A percentile compares a stretch with the other conserved stretches of the same genome.
These are phyloP conservation scores for Sclerotinia nivalis DNA, from an alignment of 2,329 filamentous ascomycete genomes.

Conservation along the genomic window DNA sequence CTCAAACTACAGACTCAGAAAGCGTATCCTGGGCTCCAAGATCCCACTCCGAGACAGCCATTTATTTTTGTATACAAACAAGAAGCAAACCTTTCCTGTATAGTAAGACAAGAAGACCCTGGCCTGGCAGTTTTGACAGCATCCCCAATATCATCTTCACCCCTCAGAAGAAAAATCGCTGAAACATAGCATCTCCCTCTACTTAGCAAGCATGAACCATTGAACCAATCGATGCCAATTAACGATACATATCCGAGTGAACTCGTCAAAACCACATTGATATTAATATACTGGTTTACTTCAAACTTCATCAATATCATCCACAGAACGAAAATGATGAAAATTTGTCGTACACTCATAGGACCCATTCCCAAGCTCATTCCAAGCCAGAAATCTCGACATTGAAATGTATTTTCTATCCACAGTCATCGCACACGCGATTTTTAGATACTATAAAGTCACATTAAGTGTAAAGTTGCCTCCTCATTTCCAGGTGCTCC, in stretches of 20 bases:
- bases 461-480: not conserved
- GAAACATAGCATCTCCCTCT: not conserved
- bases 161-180: not conserved
- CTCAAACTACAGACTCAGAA: not conserved
- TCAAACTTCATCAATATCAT: not conserved
- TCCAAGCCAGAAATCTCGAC: not conserved
- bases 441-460: not conserved
- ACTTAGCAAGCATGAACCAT: not conserved
- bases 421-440: not conserved
- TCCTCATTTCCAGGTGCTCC: not conserved
- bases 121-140: too few relatives aligned
- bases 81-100: too few relatives aligned
- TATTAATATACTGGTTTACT: not conserved
- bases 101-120: too few relatives aligned
- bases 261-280: not conserved
- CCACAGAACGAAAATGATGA: not conserved
- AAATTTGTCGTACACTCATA: not conserved
- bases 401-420: not conserved
- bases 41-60: not conserved
- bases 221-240: not conserved
- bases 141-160: not conserved
- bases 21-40: not conserved
- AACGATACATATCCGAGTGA: not conserved
- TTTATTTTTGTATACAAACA: too few relatives aligned
- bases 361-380: not conserved